phyloP scores from a whole-genome alignment of 2,329 filamentous ascomycete species.

The Orbilia blumenaviensis region DNA sequence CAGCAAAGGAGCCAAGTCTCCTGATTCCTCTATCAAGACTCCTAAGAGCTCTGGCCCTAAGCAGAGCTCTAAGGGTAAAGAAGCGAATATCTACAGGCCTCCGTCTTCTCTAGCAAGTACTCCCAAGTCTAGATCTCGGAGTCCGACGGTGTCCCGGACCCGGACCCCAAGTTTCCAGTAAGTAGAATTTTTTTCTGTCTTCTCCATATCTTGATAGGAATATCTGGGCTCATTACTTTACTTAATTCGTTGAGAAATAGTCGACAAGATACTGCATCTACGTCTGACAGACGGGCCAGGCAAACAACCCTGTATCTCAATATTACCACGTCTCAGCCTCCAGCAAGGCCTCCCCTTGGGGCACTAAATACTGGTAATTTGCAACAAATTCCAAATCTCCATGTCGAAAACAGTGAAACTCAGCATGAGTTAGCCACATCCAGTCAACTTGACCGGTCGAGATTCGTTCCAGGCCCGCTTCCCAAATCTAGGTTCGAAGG shows the following conservation, averaged over 20 bases:
- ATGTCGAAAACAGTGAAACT: neutral
- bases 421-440: neutral
- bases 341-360: neutral
- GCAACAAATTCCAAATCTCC: neutral
- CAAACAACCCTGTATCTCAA: constrained; percentile 23
- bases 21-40: neutral
- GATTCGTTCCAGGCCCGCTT: neutral
- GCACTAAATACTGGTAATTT: neutral
- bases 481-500: neutral
- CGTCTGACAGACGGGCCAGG: neutral
- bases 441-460: neutral
- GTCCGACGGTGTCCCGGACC: neutral
- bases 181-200: neutral
- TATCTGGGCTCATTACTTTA: neutral
- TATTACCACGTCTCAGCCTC: neutral
- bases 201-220: too few relatives aligned
- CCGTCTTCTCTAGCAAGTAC: constrained; percentile 33
- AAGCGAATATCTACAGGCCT: neutral
- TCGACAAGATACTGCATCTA: neutral
- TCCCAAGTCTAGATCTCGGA: neutral
- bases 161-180: neutral
- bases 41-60: neutral
- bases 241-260: neutral
- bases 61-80: neutral
- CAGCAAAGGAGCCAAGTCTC: neutral